Conservation (phyloP, 2,329 filamentous ascomycete genomes). For the Akanthomyces uredinophilus region DNA sequence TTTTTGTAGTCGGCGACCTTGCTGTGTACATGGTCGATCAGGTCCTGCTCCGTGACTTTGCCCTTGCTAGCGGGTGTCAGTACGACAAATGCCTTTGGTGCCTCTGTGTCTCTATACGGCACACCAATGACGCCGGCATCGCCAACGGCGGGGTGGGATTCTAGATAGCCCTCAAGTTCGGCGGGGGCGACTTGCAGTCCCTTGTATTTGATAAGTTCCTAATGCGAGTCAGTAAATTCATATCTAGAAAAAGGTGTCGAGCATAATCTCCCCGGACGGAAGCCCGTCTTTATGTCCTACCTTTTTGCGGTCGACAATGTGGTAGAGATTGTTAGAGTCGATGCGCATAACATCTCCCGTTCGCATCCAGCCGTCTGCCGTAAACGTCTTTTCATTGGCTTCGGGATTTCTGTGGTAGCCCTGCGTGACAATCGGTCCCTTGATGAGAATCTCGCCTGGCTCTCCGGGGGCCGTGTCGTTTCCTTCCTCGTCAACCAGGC, state of each 20-base stretch:
- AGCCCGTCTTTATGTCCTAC: conserved; percentile 23
- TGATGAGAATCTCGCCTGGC: conserved; percentile 60
- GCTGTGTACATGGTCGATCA: conserved; percentile 23
- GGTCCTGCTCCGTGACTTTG: conserved; percentile 22
- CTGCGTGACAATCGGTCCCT: conserved; percentile 66
- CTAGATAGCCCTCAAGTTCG: conserved; percentile 50
- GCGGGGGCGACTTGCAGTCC: conserved; percentile 64
- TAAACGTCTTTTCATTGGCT: conserved; percentile 58
- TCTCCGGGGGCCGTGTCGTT: conserved; percentile 34
- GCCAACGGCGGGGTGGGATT: conserved; percentile 35
- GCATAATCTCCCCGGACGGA: background rate
- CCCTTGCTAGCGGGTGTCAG: conserved; percentile 20
- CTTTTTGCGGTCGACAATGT: conserved; percentile 74
- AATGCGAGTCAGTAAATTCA: background rate
- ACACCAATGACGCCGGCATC: conserved; percentile 61
- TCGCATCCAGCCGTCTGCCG: conserved; percentile 59
- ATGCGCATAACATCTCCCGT: conserved; percentile 75
- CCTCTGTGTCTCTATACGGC: conserved; percentile 38
- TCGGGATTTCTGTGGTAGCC: conserved; percentile 66
- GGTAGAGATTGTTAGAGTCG: conserved; percentile 62
- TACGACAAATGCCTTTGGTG: conserved; percentile 41
- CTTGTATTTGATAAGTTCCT: conserved; percentile 55
- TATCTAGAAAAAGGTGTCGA: too few species aligned
- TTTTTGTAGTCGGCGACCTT: conserved; percentile 53
- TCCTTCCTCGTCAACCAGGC: conserved; percentile 36